Evolutionary conservation across 2,329 filamentous ascomycete genomes (phyloP), one percentile per base, ranked within the genome.

Genomic region (Epichloe baconii): DNA sequence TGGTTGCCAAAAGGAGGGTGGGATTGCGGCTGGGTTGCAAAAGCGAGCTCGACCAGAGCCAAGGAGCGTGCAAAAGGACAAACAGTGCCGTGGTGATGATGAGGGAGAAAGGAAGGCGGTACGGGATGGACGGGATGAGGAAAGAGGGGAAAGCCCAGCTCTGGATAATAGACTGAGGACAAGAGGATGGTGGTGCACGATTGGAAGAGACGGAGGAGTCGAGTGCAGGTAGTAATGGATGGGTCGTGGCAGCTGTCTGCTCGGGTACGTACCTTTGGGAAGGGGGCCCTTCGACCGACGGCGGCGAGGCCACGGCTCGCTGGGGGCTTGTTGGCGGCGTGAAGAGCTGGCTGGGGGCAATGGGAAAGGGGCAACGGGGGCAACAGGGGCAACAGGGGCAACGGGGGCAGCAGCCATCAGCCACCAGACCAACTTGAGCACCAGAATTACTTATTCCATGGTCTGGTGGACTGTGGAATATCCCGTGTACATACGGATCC

Each of bases 111-210:
- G 65, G 62, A 67, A 65, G 60, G 66, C 64, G 62, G 44, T 59
- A 69, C 66, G 72, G 69, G 69, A 70, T 75, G 70, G 68, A 65
- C 65, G 67, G 61, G 65, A 58, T 15, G 43, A 43, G 37, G 50
- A 31, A 34, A 40, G 43, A 26, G 37, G 34, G 59, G 54, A 26
- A 59, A 60, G 63, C 66, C 61, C 65, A 67, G 62, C 64, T 66
- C 63, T 61, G 57, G 51, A 51, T 44, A 50, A 57, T 52, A 54
- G 56, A 64, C 60, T 58, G 55, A 55, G 54, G 40, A 48, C 23
- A 19, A 59, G 58, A 62, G 52, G 57, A 48, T 55, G 54, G 51
- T 53, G 55, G 56, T 61, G 56, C 51, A 55, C 56, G 48, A 56
- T 55, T 54, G 52, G 41, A 52, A 53, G 54, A 57, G 50, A 12